Percentiles rank a stretch among this genome's conserved stretches.
These are phyloP conservation scores for Chrysosporium queenslandicum DNA, from an alignment of 2,329 filamentous ascomycete genomes.

Conservation along the genomic window DNA sequence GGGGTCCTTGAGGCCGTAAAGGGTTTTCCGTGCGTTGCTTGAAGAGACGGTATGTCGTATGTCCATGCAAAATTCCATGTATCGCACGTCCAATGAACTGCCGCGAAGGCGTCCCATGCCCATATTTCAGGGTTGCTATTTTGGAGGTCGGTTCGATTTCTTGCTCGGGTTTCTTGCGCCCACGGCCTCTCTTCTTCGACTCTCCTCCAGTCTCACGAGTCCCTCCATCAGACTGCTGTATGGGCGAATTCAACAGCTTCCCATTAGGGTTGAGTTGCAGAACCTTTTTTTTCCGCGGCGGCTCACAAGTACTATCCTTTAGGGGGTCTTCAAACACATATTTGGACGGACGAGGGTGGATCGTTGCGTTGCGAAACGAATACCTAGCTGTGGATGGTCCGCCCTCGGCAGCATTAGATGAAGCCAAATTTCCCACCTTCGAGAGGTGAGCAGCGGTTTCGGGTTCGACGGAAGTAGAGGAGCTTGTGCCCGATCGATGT, in stretches of 20 bases:
- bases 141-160: constrained; percentile 26
- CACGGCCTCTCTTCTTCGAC: constrained; percentile 24
- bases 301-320: background rate
- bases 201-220: constrained; percentile 1
- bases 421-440: background rate
- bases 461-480: background rate
- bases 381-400: background rate
- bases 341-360: background rate
- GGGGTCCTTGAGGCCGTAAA: constrained; percentile 17
- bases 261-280: constrained; percentile 37
- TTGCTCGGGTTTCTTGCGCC: constrained; percentile 25
- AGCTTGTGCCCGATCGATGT: background rate
- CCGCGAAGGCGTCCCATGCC: constrained; percentile 38
- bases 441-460: background rate
- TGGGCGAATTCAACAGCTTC: constrained; percentile 35
- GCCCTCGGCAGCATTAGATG: background rate
- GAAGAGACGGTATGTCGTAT: constrained; percentile 22
- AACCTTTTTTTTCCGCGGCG: constrained; percentile 32
- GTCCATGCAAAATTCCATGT: constrained; percentile 48
- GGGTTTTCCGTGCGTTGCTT: constrained; percentile 1
- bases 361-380: constrained; percentile 1
- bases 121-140: constrained; percentile 53
- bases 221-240: constrained; percentile 12
- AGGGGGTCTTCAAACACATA: background rate
- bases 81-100: constrained; percentile 51